Evolutionary conservation across 331 rosid genomes (phyloP).

Genomic region (Spiraea crenata): DNA sequence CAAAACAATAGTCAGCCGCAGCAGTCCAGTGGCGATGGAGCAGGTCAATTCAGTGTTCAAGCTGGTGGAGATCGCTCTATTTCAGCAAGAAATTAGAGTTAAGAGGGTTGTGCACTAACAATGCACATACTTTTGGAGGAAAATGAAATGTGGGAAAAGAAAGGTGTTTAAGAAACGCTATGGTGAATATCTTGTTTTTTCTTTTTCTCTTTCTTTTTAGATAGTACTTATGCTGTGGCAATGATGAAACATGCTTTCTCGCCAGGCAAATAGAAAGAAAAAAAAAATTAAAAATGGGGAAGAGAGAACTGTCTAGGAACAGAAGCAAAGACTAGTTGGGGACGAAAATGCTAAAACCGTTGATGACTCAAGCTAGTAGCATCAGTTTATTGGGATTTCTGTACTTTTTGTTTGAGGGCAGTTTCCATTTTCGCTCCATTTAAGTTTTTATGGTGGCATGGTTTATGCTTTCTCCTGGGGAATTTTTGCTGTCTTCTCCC

Average conservation of each 20-base stretch:
- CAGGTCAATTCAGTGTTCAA: conserved; percentile 36
- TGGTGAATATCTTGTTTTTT: conserved; percentile 28
- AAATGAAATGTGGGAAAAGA: conserved; percentile 27
- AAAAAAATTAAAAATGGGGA: conserved; percentile 20
- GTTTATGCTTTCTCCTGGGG: conserved; percentile 32
- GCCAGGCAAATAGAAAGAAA: conserved; percentile 32
- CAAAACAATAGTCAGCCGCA: conserved; percentile 30
- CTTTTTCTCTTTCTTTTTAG: not conserved
- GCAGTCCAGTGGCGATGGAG: conserved; percentile 31
- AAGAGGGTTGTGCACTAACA: conserved; percentile 25
- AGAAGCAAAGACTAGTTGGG: conserved; percentile 25
- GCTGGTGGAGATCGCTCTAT: conserved; percentile 40
- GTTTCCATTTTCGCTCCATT: conserved; percentile 22
- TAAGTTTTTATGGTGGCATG: conserved; percentile 37
- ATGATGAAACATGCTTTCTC: conserved; percentile 38
- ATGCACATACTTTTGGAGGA: conserved; percentile 27
- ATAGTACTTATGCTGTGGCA: conserved; percentile 31
- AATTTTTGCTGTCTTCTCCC: conserved; percentile 49
- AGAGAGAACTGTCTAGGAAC: conserved; percentile 29
- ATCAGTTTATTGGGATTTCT: conserved; percentile 36
- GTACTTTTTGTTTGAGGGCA: conserved; percentile 27
- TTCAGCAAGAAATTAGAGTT: conserved; percentile 46
- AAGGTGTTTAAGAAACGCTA: conserved; percentile 20
- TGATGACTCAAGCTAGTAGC: conserved; percentile 38
- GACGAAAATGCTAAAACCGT: conserved; percentile 15